Percentiles rank a stretch among this genome's conserved stretches.
Conservation (phyloP, 306 rosid species). For the Cucurbita maxima region DNA sequence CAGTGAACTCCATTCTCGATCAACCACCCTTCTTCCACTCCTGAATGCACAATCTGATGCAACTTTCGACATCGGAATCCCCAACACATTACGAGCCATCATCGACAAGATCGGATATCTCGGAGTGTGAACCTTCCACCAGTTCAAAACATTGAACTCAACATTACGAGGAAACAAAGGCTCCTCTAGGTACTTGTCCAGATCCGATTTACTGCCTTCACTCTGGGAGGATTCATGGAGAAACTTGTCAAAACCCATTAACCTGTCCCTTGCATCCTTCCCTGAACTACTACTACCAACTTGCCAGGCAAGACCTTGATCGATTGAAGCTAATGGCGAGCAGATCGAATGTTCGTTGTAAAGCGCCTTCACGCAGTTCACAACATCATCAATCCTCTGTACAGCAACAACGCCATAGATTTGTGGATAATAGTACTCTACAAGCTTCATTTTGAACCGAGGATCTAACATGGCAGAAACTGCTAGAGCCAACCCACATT, state of each 20-base stretch:
- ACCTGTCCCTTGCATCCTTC: constrained; percentile 65
- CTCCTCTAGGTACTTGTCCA: constrained; percentile 90
- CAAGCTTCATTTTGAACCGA: constrained; percentile 82
- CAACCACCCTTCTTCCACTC: constrained; percentile 40
- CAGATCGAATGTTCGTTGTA: constrained; percentile 79
- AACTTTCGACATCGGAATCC: constrained; percentile 71
- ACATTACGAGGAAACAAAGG: constrained; percentile 81
- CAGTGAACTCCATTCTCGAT: constrained; percentile 65
- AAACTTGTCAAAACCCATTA: constrained; percentile 86
- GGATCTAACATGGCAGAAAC: constrained; percentile 94
- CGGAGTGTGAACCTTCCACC: constrained; percentile 99
- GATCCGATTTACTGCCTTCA: constrained; percentile 70
- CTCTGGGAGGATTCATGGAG: constrained; percentile 69
- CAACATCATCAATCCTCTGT: constrained; percentile 46
- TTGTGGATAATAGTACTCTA: constrained; percentile 80
- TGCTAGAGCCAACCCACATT: constrained; percentile 74
- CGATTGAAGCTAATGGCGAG: constrained; percentile 58
- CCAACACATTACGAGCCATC: constrained; percentile 90
- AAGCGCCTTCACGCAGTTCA: constrained; percentile 59
- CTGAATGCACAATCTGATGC: constrained; percentile 44
- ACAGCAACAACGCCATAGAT: constrained; percentile 53
- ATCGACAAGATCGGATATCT: constrained; percentile 87
- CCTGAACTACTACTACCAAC: constrained; percentile 39
- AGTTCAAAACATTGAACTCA: constrained; percentile 65
- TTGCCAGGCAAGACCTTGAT: constrained; percentile 69